These are phyloP conservation scores for Aspergillus ruber DNA, from an alignment of 2,329 filamentous ascomycete genomes.

Conservation along the genomic window DNA sequence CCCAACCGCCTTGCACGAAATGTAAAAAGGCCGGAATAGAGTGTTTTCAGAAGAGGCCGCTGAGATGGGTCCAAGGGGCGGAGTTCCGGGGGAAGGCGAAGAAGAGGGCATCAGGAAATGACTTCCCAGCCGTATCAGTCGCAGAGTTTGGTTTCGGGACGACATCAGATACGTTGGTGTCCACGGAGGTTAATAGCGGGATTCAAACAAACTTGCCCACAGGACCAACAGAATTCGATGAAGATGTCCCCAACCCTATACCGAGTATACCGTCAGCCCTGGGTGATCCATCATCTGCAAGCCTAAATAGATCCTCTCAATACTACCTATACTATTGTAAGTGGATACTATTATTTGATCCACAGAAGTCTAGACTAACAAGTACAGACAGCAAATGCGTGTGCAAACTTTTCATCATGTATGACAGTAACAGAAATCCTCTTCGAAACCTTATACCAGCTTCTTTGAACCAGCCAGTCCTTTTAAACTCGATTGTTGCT, in stretches of 20 bases:
- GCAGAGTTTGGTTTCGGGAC: conserved; percentile 2
- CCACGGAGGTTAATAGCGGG: background rate
- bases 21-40: conserved; percentile 27
- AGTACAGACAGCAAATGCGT: conserved; percentile 25
- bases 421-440: conserved; percentile 30
- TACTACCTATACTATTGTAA: conserved; percentile 32
- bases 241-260: background rate
- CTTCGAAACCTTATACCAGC: conserved; percentile 26
- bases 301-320: conserved; percentile 14
- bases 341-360: conserved; percentile 1
- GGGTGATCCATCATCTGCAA: conserved; percentile 7
- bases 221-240: background rate
- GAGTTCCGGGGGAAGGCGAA: conserved; percentile 27
- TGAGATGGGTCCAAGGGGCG: conserved; percentile 31
- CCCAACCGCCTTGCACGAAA: conserved; percentile 24
- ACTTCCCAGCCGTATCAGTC: no score
- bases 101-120: conserved; percentile 13
- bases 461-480: conserved; percentile 19
- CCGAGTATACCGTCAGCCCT: conserved; percentile 8
- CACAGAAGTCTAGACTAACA: background rate
- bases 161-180: conserved; percentile 1
- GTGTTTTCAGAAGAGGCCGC: conserved; percentile 26
- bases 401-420: conserved; percentile 29
- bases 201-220: no score
- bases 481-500: conserved; percentile 27